phyloP scores from a whole-genome alignment of 768 basidiomycete genomes.

The Lactifluus hygrophoroides region DNA sequence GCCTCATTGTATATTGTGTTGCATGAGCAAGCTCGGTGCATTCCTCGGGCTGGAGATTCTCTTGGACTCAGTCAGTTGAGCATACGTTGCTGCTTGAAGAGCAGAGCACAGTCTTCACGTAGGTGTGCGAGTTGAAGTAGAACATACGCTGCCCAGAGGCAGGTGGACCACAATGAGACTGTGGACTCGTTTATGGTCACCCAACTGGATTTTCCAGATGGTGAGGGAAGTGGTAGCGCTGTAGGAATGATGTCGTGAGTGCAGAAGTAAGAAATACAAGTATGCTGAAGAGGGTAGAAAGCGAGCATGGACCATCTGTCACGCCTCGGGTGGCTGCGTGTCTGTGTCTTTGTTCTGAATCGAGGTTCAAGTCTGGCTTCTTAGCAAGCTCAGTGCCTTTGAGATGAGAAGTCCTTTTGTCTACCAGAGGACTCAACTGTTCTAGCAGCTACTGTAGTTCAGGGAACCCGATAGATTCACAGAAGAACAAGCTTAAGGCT shows the following conservation, averaged over 20 bases:
- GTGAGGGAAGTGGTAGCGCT: conserved; percentile 33
- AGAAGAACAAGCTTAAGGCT: no score
- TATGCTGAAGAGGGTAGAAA: conserved; percentile 76
- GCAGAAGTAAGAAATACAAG: conserved; percentile 57
- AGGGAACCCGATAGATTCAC: no score
- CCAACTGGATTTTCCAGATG: conserved; percentile 26
- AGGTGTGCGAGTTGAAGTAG: conserved; percentile 69
- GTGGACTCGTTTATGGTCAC: conserved; percentile 38
- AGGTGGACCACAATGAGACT: conserved; percentile 62
- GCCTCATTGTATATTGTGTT: conserved; percentile 66
- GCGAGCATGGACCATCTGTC: conserved; percentile 69
- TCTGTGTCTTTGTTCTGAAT: no score
- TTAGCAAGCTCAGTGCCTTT: no score
- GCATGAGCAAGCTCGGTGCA: conserved; percentile 50
- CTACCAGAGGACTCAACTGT: no score
- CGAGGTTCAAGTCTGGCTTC: no score
- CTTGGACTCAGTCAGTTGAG: conserved; percentile 27
- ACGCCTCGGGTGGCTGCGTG: no score
- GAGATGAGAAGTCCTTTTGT: no score
- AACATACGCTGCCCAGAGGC: conserved; percentile 77
- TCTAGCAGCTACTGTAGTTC: no score
- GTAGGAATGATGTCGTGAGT: conserved; percentile 53
- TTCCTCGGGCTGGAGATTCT: conserved; percentile 47
- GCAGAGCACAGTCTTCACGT: conserved; percentile 53
- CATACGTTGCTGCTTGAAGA: conserved; percentile 45